Base-by-base conservation (phyloP, 129 eudicot species). In the Glebionis coronaria region DNA sequence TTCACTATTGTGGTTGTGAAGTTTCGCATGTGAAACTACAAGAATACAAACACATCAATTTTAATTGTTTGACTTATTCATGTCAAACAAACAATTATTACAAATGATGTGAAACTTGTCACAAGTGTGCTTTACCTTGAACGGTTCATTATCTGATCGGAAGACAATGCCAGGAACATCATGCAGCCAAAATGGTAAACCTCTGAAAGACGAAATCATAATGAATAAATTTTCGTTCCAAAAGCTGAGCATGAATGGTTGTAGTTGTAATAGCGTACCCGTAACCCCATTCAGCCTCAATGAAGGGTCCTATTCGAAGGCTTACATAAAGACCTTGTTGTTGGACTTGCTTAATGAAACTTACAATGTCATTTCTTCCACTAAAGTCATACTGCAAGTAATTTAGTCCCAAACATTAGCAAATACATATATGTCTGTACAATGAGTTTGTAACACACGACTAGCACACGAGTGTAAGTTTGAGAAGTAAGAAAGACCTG, bases 161-260 rank as follows among this genome's bases (percentile, higher is more conserved):
- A 60, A 92, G 23, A 88, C 81, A 16, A 92, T 85, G 50, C 83
- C 95, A 11, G 91, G 98, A 53, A 92, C 80, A 74, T 92, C 98
- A 77, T 80, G 98, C 53, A 92, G 82, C 98, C 98, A 92, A 81
- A 88, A 82, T 31, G 98, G 98, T 8, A 92, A 61, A 7, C 98
- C 98, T 77, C 98, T 92, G 80, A 74, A 77, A 63, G 27, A 65
- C 8, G 7, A 2, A 74, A 35, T 14, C 23, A 49, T 44, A 25
- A 4, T 21, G 29, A 68, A 60, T 3, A 2, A n/a, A 16, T 11
- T 61, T 53, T 15, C 25, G 23, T 12, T 31, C 20, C 18, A 1
- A 54, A 6, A 44, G 12, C 8, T 35, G 9, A 38, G 69, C 5
- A 52, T 72, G 40, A 63, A 52, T 2, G 12, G 46, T 21, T 1